These are phyloP conservation scores for Yamadazyma endophytica DNA, from an alignment of 805 yeast genomes.

Conservation along the genomic window DNA sequence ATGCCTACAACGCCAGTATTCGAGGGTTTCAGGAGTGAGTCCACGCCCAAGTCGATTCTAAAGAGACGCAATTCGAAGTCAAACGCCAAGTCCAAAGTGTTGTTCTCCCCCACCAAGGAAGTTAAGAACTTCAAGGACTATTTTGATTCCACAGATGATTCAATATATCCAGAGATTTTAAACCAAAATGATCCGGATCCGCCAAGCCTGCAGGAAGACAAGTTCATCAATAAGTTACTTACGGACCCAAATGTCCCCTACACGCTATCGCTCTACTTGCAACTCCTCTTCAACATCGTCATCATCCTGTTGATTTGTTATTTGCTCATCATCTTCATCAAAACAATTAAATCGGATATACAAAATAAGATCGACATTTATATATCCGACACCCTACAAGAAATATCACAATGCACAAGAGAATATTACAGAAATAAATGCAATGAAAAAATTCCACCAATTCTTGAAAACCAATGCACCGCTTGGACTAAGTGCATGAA, in stretches of 20 bases:
- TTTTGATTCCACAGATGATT: constrained; percentile 12
- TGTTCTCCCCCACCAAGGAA: constrained; percentile 33
- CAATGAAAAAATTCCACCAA: constrained; percentile 63
- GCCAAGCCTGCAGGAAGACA: constrained; percentile 1
- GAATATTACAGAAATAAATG: constrained; percentile 75
- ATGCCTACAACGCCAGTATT: no score
- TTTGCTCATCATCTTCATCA: constrained; percentile 46
- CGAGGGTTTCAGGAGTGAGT: constrained; percentile 11
- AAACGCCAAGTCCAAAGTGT: constrained; percentile 14
- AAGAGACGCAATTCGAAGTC: constrained; percentile 5
- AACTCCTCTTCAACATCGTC: constrained; percentile 53
- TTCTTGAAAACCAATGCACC: constrained; percentile 63
- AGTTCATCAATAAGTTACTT: constrained; percentile 4
- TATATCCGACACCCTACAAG: constrained; percentile 54
- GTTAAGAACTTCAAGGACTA: constrained; percentile 14
- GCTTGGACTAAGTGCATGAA: constrained; percentile 83
- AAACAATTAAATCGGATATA: constrained; percentile 65
- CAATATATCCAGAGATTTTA: background rate
- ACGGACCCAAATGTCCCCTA: constrained; percentile 51
- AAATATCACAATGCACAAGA: constrained; percentile 63
- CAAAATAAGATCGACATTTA: constrained; percentile 63
- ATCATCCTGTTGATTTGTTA: constrained; percentile 50
- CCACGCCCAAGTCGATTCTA: constrained; percentile 12
- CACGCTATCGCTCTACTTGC: constrained; percentile 58
- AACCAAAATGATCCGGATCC: background rate